phyloP scores from a whole-genome alignment of 1,284 basidiomycete genomes.

The Fomitiporia mediterranea region DNA sequence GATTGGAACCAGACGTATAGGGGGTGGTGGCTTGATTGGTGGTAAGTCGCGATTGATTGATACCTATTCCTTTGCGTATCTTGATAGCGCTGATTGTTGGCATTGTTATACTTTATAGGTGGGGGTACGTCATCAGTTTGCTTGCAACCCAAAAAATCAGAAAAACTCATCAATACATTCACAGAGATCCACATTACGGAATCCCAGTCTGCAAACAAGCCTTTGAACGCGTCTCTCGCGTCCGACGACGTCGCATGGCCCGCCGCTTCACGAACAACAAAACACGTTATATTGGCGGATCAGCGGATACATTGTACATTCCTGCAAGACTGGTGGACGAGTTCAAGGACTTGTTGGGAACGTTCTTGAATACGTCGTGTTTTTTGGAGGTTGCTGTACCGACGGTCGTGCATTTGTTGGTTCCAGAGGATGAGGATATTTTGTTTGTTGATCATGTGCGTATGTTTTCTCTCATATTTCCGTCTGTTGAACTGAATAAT shows the following conservation, averaged over 20 bases:
- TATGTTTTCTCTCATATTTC: slow-evolving; percentile 1
- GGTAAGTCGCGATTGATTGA: slow-evolving; percentile 35
- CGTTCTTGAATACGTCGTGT: slow-evolving; percentile 44
- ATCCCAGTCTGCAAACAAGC: slow-evolving; percentile 40
- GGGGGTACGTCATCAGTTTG: background rate
- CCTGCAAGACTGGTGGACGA: slow-evolving; percentile 35
- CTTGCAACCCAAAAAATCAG: background rate
- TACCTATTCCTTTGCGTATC: background rate
- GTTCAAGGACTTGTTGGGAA: slow-evolving; percentile 38
- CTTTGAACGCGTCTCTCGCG: slow-evolving; percentile 32
- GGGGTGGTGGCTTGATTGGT: slow-evolving; percentile 41
- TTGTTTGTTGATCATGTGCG: slow-evolving; percentile 45
- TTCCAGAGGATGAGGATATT: slow-evolving; percentile 36
- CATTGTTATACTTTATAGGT: background rate
- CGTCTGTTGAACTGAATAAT: too few relatives aligned
- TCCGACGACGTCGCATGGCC: slow-evolving; percentile 36
- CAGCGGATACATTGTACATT: slow-evolving; percentile 46
- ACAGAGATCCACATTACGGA: slow-evolving; percentile 42
- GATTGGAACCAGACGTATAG: slow-evolving; percentile 35
- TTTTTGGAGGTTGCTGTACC: slow-evolving; percentile 48
- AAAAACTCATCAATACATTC: background rate
- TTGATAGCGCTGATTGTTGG: slow-evolving; percentile 3
- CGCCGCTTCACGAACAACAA: slow-evolving; percentile 29
- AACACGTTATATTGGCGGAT: slow-evolving; percentile 42
- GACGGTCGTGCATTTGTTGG: slow-evolving; percentile 39